phyloP scores from a whole-genome alignment of 352 stramenopile species.

The Pelagophyceae sp. region DNA sequence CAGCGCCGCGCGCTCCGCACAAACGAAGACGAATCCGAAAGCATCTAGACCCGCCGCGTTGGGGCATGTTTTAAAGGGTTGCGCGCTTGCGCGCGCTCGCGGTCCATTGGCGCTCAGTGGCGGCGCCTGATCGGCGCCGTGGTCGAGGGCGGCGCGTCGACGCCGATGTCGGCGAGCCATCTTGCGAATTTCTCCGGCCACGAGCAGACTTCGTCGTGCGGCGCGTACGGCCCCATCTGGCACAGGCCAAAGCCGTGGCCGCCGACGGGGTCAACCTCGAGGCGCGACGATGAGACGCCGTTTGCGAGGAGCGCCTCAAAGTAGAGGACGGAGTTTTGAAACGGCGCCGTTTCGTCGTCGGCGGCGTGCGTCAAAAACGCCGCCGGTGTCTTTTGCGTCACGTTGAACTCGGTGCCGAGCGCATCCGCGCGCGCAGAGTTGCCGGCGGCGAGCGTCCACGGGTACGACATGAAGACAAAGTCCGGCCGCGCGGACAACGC shows the following conservation, averaged over 20 bases:
- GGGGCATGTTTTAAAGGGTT: too few relatives aligned
- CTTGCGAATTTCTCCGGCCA: not conserved
- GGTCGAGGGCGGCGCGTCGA: not conserved
- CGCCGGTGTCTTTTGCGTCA: not conserved
- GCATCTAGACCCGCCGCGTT: too few relatives aligned
- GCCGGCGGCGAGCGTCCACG: not conserved
- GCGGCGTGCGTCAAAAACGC: not conserved
- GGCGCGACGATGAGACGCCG: not conserved
- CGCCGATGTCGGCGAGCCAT: not conserved
- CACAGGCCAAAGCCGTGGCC: slow-evolving; percentile 6
- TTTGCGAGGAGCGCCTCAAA: not conserved
- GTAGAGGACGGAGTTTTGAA: not conserved
- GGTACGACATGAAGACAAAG: not conserved
- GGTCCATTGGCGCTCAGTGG: too few relatives aligned
- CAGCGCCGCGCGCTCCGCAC: not conserved
- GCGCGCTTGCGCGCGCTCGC: too few relatives aligned
- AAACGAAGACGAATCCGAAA: not conserved
- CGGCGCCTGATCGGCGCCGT: too few relatives aligned
- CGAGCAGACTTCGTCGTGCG: not conserved
- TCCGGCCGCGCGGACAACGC: not conserved
- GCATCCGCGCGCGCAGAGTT: not conserved
- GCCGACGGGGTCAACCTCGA: not conserved
- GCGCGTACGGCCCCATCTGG: not conserved
- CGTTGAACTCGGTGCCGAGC: not conserved
- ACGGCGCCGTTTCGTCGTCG: slow-evolving; percentile 2